Evolutionary conservation across 768 basidiomycete species (phyloP).

Genomic region (Russula vinacea): DNA sequence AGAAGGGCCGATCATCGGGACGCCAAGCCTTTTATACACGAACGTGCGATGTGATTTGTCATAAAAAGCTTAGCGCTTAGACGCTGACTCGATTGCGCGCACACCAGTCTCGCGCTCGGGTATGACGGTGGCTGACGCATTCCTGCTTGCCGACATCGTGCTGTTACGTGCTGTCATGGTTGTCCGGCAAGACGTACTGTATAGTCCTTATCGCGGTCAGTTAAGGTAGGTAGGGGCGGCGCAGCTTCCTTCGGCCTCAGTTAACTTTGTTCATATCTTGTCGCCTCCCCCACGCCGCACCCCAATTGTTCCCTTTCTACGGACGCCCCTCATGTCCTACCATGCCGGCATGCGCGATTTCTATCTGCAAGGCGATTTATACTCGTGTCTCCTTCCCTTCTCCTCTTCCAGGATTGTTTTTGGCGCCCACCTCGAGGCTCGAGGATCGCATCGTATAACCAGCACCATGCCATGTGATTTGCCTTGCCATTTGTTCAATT

Average conservation of each 20-base stretch:
- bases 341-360: not conserved
- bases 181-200: no score
- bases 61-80: no score
- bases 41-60: not conserved
- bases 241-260: constrained; percentile 4
- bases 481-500: not conserved
- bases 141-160: not conserved
- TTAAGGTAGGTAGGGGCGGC: not conserved
- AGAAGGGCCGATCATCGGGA: not conserved
- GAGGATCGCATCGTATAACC: no score
- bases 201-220: not conserved
- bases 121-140: not conserved
- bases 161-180: no score
- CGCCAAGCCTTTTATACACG: not conserved
- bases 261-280: not conserved
- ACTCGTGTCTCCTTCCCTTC: not conserved
- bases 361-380: not conserved
- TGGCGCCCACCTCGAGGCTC: not conserved
- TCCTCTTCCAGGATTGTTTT: not conserved
- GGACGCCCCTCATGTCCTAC: not conserved
- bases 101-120: not conserved
- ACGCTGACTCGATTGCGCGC: not conserved
- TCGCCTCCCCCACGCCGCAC: not conserved
- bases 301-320: not conserved
- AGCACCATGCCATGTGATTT: not conserved